These are phyloP conservation scores for Phytophthora cactorum DNA, from an alignment of 352 stramenopile species.

Conservation along the genomic window DNA sequence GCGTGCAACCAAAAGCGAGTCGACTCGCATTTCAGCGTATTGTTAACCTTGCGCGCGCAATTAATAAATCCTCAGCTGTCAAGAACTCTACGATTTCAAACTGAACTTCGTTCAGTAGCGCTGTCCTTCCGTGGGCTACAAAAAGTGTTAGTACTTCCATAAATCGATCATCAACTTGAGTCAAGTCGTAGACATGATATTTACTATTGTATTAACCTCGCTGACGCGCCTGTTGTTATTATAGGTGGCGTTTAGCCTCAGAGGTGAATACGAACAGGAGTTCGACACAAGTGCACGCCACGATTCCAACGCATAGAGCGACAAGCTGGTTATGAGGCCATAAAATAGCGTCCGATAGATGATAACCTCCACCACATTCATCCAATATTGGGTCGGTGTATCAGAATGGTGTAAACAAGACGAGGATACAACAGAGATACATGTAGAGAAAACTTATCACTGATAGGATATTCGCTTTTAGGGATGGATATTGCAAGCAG, in stretches of 20 bases:
- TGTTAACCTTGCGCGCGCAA: conserved; percentile 77
- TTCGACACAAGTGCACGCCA: conserved; percentile 63
- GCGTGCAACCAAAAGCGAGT: conserved; percentile 79
- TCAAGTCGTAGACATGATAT: conserved; percentile 3
- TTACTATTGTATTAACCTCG: conserved; percentile 44
- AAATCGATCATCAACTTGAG: no score
- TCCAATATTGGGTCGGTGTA: conserved; percentile 55
- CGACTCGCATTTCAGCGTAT: conserved; percentile 76
- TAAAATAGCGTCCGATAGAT: conserved; percentile 53
- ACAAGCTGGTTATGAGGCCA: conserved; percentile 13
- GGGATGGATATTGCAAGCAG: no score
- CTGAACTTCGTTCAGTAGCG: conserved; percentile 62
- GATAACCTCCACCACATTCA: conserved; percentile 57
- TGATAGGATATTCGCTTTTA: no score
- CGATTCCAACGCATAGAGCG: conserved; percentile 64
- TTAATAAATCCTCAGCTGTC: conserved; percentile 69
- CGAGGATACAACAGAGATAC: neutral
- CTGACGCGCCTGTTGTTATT: conserved; percentile 36
- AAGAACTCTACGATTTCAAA: conserved; percentile 78
- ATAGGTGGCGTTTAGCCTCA: conserved; percentile 52
- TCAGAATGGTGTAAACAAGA: conserved; percentile 18
- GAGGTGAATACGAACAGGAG: conserved; percentile 57
- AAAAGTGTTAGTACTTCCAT: neutral
- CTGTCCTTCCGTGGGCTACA: conserved; percentile 62
- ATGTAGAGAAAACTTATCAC: no score